Conservation (phyloP, 75 land plant genomes). For the Cryptomeria japonica region DNA sequence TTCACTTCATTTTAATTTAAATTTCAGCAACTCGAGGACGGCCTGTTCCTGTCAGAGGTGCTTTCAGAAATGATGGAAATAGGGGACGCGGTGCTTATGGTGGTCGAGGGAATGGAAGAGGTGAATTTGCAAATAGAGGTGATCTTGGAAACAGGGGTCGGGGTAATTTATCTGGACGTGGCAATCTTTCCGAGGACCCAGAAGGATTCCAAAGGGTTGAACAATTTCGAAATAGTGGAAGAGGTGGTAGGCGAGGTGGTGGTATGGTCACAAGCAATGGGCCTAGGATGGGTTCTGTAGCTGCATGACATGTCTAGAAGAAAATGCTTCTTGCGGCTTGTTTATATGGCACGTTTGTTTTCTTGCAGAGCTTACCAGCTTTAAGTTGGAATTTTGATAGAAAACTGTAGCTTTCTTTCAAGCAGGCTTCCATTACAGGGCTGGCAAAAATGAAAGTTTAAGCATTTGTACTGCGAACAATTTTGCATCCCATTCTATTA, state of each 20-base stretch:
- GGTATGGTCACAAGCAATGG: slow-evolving; percentile 10
- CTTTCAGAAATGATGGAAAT: slow-evolving; percentile 31
- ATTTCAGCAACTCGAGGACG: slow-evolving; percentile 22
- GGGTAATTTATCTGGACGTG: slow-evolving; percentile 26
- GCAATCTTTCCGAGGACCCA: slow-evolving; percentile 3
- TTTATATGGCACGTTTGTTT: neutral
- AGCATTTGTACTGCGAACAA: neutral
- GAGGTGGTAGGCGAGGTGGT: slow-evolving; percentile 26
- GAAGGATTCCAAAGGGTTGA: slow-evolving; percentile 43
- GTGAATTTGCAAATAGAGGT: slow-evolving; percentile 23
- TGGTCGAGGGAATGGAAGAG: slow-evolving; percentile 28
- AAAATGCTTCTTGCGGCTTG: neutral
- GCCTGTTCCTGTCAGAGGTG: slow-evolving; percentile 30
- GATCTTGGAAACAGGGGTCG: slow-evolving; percentile 36
- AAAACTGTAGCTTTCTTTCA: neutral
- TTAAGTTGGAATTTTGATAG: slow-evolving; percentile 8
- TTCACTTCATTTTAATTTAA: neutral
- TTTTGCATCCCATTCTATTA: slow-evolving; percentile 4
- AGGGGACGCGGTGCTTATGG: slow-evolving; percentile 46
- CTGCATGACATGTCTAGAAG: slow-evolving; percentile 9
- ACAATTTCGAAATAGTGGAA: slow-evolving; percentile 20
- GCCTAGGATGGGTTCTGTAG: slow-evolving; percentile 13
- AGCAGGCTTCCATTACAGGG: slow-evolving; percentile 9
- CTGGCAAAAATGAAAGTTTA: neutral
- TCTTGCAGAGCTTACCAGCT: neutral